phyloP scores from a whole-genome alignment of 371 early-diverging fungal genomes.

The Dichotomocladium elegans region DNA sequence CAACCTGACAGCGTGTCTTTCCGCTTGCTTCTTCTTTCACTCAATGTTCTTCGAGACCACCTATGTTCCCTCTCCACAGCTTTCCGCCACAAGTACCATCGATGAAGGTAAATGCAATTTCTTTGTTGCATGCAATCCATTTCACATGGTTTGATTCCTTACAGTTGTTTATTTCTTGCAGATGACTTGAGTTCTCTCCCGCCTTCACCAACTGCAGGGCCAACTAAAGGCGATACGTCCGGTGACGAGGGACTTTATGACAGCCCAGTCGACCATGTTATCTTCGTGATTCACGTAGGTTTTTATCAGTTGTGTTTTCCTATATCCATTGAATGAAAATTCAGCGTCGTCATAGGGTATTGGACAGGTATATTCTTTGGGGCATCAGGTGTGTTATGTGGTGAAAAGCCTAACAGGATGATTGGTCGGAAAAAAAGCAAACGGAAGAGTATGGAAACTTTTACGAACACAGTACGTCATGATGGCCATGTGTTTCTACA shows the following conservation, averaged over 20 bases:
- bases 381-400: not conserved
- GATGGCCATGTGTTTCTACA: not conserved
- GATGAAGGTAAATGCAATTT: not conserved
- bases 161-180: not conserved
- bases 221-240: constrained; percentile 1
- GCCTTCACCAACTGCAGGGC: constrained; percentile 4
- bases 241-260: constrained; percentile 18
- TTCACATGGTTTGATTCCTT: not conserved
- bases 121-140: too few species aligned
- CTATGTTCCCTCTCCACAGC: constrained; percentile 38
- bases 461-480: constrained; percentile 43
- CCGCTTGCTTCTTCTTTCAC: constrained; percentile 8
- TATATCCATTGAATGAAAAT: not conserved
- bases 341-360: constrained; percentile 41
- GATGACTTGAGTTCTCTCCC: constrained; percentile 8
- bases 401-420: not conserved
- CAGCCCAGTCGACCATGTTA: constrained; percentile 39
- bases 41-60: constrained; percentile 46
- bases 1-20: not conserved
- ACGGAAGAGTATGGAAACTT: constrained; percentile 57
- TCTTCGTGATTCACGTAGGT: constrained; percentile 61
- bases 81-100: constrained; percentile 18
- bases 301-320: not conserved
- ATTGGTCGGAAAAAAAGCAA: constrained; percentile 39
- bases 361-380: constrained; percentile 43